Conservation (phyloP, 2,329 filamentous ascomycete genomes). For the Trichoderma oligosporum region DNA sequence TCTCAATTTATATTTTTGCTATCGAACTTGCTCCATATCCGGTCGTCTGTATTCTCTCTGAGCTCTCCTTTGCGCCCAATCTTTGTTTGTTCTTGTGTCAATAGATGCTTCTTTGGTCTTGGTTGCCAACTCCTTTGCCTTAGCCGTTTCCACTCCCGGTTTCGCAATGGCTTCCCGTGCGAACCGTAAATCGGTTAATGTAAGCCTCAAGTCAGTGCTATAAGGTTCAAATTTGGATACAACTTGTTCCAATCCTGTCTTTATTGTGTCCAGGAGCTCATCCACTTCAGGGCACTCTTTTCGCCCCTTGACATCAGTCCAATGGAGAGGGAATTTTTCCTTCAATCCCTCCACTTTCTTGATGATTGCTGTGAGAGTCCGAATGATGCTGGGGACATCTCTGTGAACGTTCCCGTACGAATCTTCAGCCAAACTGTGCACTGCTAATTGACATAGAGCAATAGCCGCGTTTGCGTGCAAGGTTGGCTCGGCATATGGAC, state of each 20-base stretch:
- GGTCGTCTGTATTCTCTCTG: slow-evolving; percentile 19
- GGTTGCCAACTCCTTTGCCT: slow-evolving; percentile 29
- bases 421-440: slow-evolving; percentile 75
- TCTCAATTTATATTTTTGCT: not conserved
- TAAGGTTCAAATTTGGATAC: slow-evolving; percentile 72
- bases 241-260: slow-evolving; percentile 60
- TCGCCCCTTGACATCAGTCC: slow-evolving; percentile 67
- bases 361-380: slow-evolving; percentile 66
- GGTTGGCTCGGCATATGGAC: slow-evolving; percentile 65
- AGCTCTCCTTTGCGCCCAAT: slow-evolving; percentile 23
- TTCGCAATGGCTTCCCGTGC: slow-evolving; percentile 62
- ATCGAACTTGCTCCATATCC: slow-evolving; percentile 33
- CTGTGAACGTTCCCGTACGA: slow-evolving; percentile 80
- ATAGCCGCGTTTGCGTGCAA: slow-evolving; percentile 69
- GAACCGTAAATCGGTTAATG: slow-evolving; percentile 64
- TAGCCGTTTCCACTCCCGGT: slow-evolving; percentile 22
- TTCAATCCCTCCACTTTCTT: slow-evolving; percentile 67
- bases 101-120: slow-evolving; percentile 25
- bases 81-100: slow-evolving; percentile 12
- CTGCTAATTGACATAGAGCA: slow-evolving; percentile 64
- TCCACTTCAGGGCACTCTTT: slow-evolving; percentile 65
- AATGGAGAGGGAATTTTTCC: slow-evolving; percentile 59
- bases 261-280: slow-evolving; percentile 61
- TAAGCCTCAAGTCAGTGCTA: slow-evolving; percentile 65
- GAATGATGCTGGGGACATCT: slow-evolving; percentile 71